phyloP scores from a whole-genome alignment of 139 green algal genomes.

The Asterochloris erici region DNA sequence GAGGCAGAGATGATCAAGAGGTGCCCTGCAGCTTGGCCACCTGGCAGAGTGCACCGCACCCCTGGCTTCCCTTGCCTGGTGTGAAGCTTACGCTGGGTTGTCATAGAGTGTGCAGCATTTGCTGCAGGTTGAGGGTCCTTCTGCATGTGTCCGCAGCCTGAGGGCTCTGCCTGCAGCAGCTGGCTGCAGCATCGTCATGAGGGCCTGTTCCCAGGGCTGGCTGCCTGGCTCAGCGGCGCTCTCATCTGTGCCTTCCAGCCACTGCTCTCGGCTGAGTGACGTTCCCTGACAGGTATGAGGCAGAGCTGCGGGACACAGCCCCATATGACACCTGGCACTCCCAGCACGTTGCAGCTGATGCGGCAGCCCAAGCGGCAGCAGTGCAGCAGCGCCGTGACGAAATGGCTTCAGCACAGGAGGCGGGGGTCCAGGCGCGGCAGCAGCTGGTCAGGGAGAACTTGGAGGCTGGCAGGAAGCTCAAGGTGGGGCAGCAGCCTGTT shows the following conservation, averaged over 20 bases:
- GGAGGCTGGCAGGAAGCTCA: slow-evolving; percentile 25
- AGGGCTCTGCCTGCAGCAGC: too few relatives aligned
- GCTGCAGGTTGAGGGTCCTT: too few relatives aligned
- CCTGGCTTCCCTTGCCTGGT: not conserved
- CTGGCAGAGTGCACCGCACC: not conserved
- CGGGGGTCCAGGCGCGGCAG: slow-evolving; percentile 37
- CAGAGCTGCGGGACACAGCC: slow-evolving; percentile 56
- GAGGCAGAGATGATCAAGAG: slow-evolving; percentile 54
- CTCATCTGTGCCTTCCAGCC: too few relatives aligned
- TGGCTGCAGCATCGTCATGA: too few relatives aligned
- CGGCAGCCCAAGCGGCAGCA: slow-evolving; percentile 29
- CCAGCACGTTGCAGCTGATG: slow-evolving; percentile 42
- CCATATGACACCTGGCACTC: slow-evolving; percentile 54
- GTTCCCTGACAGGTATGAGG: slow-evolving; percentile 44
- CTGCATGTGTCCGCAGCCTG: too few relatives aligned
- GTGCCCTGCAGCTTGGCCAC: not conserved
- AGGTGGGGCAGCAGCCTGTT: slow-evolving; percentile 6
- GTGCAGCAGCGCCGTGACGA: slow-evolving; percentile 53
- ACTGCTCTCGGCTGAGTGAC: too few relatives aligned
- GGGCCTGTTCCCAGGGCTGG: too few relatives aligned
- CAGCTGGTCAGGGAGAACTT: slow-evolving; percentile 30
- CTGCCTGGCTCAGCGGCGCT: too few relatives aligned
- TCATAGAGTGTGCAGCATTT: too few relatives aligned
- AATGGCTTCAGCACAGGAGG: slow-evolving; percentile 43
- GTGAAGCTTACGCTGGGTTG: too few relatives aligned